phyloP scores from a whole-genome alignment of 768 basidiomycete genomes.

The Amanita subjunquillea region DNA sequence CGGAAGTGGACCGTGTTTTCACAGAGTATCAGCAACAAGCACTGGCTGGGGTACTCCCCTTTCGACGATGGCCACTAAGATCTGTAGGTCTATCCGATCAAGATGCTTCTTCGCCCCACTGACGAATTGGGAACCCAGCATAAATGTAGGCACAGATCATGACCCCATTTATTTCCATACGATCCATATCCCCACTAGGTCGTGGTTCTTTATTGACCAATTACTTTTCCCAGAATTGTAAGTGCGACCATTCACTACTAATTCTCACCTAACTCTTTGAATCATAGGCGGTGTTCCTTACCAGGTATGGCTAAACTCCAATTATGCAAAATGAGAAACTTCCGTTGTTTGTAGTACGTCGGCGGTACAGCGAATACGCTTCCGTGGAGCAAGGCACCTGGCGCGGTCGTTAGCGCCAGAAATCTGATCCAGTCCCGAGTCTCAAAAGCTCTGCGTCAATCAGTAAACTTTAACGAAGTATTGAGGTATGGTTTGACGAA shows the following conservation, averaged over 20 bases:
- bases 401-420: slow-evolving; percentile 48
- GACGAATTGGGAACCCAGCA: slow-evolving; percentile 33
- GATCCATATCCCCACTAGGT: slow-evolving; percentile 26
- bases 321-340: background rate
- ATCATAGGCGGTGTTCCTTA: slow-evolving; percentile 68
- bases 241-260: slow-evolving; percentile 12
- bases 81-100: slow-evolving; percentile 30
- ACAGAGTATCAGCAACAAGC: slow-evolving; percentile 60
- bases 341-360: slow-evolving; percentile 45
- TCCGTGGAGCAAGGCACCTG: slow-evolving; percentile 47
- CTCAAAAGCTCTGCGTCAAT: slow-evolving; percentile 27
- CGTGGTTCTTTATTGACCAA: slow-evolving; percentile 64
- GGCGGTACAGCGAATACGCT: slow-evolving; percentile 69
- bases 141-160: slow-evolving; percentile 36
- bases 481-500: slow-evolving; percentile 33
- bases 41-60: slow-evolving; percentile 37
- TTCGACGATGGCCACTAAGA: slow-evolving; percentile 66
- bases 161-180: background rate
- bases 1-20: slow-evolving; percentile 52
- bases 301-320: slow-evolving; percentile 32
- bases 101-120: background rate
- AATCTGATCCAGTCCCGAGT: slow-evolving; percentile 49
- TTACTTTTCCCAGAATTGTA: slow-evolving; percentile 82
- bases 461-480: slow-evolving; percentile 61
- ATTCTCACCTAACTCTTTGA: background rate